phyloP scores from a whole-genome alignment of 2,329 filamentous ascomycete genomes.

The Talaromyces sp. region DNA sequence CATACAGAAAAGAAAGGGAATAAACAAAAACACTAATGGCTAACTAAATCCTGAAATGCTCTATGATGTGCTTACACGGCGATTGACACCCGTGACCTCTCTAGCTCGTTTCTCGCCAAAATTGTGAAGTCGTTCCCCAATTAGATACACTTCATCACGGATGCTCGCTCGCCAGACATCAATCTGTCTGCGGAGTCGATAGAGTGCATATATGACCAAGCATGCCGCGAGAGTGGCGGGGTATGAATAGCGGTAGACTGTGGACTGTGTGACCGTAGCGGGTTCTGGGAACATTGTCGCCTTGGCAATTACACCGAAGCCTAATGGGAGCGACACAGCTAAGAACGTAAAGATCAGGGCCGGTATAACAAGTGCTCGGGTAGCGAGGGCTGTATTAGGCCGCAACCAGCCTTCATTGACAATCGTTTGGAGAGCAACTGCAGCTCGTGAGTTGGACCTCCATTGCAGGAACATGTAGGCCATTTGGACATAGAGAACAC shows the following conservation, averaged over 20 bases:
- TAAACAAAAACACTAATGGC: background rate
- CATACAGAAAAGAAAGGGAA: background rate
- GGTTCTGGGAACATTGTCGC: slow-evolving; percentile 35
- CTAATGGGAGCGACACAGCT: slow-evolving; percentile 64
- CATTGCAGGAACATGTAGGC: slow-evolving; percentile 65
- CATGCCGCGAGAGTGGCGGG: slow-evolving; percentile 59
- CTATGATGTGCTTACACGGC: slow-evolving; percentile 36
- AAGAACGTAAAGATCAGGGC: slow-evolving; percentile 58
- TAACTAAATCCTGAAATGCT: slow-evolving; percentile 5
- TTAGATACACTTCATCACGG: slow-evolving; percentile 90
- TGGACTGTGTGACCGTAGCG: slow-evolving; percentile 31
- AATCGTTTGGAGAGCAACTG: slow-evolving; percentile 70
- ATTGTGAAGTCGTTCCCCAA: slow-evolving; percentile 92
- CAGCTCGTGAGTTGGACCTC: slow-evolving; percentile 66
- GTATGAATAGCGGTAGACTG: slow-evolving; percentile 67
- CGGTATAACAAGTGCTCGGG: slow-evolving; percentile 81
- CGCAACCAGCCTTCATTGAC: slow-evolving; percentile 71
- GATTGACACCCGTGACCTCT: slow-evolving; percentile 35
- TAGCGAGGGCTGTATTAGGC: slow-evolving; percentile 75
- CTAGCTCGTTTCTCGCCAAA: slow-evolving; percentile 62
- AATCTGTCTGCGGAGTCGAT: slow-evolving; percentile 52
- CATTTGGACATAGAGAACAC: slow-evolving; percentile 84
- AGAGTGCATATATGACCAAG: slow-evolving; percentile 46
- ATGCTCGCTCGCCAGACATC: slow-evolving; percentile 76
- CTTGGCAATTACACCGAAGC: slow-evolving; percentile 54